Evolutionary conservation across 1,139 yeast genomes (phyloP), one percentile per base, ranked within the genome.

Genomic region (Kodamaea arcana): DNA sequence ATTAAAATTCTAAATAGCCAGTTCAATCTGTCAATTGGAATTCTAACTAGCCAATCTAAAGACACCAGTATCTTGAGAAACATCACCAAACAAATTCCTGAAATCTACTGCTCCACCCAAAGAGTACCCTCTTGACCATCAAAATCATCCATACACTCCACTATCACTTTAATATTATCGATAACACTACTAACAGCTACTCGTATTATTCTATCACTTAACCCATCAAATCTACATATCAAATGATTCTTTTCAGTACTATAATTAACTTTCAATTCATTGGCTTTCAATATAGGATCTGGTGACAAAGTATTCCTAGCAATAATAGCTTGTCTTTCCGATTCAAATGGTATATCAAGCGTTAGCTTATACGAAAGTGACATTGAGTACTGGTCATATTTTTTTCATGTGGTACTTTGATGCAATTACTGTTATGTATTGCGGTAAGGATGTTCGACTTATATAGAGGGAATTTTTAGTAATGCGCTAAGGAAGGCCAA

Each of bases 211-310:
- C 88, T 56, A 46, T 80, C 85, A 32, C 82, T 73, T 2, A 65
- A 62, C 0, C 83, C 90, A 4, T 58, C 53, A 45, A 82, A 80
- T 2, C 46, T 39, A 24, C 78, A 75, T 3, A 51, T 35, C 32
- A 82, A 61, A 4, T 39, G 36, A 24, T 41, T 39, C 17, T 30
- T 60, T 3, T 58, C 50, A 2, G 58, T 50, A 3, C 52, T 29
- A 45, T 70, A 80, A 0, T 51, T 49, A 2, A 76, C 77, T n/a
- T 56, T 56, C 31, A 80, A 58, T 46, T 78, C 85, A 34, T 74
- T 68, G 0, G 80, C 79, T 52, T 78, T 80, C 42, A 87, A 65
- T 21, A 83, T 80, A 1, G 95, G 94, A 52, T 87, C 97, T 0
- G 94, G 95, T 1, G 62, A 50, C 18, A 88, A 65, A 1, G 87